Percentiles rank a stretch among this genome's conserved stretches.
phyloP scores from a whole-genome alignment of 1,284 basidiomycete genomes.

The Afroboletus lepidellus region DNA sequence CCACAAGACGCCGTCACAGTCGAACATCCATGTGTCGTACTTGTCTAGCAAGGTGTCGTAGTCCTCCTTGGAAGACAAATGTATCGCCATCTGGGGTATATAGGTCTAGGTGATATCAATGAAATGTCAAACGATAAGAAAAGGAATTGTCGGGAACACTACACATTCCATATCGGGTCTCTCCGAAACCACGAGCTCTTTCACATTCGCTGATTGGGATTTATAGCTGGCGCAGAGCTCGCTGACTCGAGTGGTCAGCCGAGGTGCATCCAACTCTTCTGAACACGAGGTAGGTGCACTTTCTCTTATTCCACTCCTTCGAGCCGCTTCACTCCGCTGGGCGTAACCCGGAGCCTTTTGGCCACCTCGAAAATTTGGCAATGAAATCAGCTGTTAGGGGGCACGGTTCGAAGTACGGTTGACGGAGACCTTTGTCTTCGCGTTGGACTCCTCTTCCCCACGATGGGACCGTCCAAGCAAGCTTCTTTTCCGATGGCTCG shows the following conservation, averaged over 20 bases:
- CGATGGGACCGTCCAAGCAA: no score
- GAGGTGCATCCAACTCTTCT: neutral
- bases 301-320: neutral
- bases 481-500: no score
- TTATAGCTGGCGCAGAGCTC: neutral
- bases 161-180: slow-evolving; percentile 26
- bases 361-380: neutral
- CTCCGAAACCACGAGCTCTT: slow-evolving; percentile 1
- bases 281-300: neutral
- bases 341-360: neutral
- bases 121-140: slow-evolving; percentile 2
- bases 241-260: neutral
- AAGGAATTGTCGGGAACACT: slow-evolving; percentile 12
- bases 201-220: neutral
- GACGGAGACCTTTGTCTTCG: neutral
- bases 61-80: slow-evolving; percentile 46
- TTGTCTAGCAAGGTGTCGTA: slow-evolving; percentile 66
- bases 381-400: no score
- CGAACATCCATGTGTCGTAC: slow-evolving; percentile 93
- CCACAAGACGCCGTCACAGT: slow-evolving; percentile 97
- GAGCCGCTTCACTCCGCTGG: neutral
- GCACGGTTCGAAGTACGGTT: no score
- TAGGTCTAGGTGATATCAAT: slow-evolving; percentile 8
- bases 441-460: no score
- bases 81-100: slow-evolving; percentile 37